phyloP scores from a whole-genome alignment of 176 grass and related monocot genomes.

The Lolium perenne region DNA sequence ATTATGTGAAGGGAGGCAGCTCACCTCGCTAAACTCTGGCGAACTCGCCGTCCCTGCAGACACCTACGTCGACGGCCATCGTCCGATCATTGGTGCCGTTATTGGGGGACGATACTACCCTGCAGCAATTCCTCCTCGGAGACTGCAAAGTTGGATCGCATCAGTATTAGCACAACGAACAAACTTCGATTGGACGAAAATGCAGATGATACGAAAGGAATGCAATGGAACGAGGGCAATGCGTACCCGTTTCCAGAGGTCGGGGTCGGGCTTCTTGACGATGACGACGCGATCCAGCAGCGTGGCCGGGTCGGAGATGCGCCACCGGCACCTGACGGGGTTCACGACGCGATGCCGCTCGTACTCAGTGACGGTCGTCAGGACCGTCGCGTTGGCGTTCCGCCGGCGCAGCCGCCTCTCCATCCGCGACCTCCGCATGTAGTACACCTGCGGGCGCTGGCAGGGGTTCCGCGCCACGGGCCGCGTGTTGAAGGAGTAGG shows the following conservation, averaged over 20 bases:
- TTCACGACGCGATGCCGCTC: neutral
- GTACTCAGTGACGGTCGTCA: constrained; percentile 14
- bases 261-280: constrained; percentile 29
- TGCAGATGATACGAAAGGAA: neutral
- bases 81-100: constrained; percentile 18
- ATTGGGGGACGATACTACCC: constrained; percentile 1
- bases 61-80: constrained; percentile 17
- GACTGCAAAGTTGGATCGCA: constrained; percentile 1
- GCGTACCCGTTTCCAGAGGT: constrained; percentile 17
- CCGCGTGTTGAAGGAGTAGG: constrained; percentile 26
- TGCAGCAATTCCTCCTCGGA: constrained; percentile 30
- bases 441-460: constrained; percentile 17
- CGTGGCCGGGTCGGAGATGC: constrained; percentile 12
- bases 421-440: constrained; percentile 21
- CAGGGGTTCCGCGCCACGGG: constrained; percentile 20
- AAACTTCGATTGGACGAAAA: neutral
- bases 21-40: constrained; percentile 8
- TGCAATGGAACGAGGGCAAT: neutral
- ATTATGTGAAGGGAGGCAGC: neutral
- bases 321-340: neutral
- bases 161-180: neutral
- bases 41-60: constrained; percentile 27
- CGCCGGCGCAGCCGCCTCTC: neutral
- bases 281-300: constrained; percentile 27
- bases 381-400: neutral